Evolutionary conservation across 305 asterid species (phyloP), one percentile per base, ranked within the genome.

Genomic region (Fraxinus albicans): DNA sequence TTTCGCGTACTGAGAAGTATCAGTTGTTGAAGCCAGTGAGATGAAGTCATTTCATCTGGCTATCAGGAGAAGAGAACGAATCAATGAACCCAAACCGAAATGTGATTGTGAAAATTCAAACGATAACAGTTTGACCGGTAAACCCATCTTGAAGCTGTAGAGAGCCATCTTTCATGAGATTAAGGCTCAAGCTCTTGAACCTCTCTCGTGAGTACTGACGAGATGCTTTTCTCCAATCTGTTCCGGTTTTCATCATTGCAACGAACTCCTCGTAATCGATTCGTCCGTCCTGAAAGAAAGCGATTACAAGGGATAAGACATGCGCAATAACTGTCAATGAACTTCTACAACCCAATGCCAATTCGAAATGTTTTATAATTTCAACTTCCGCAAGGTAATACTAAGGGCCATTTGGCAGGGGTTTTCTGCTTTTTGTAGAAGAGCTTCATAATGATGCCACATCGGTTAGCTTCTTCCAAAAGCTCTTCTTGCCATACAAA

Each of bases 121-220:
- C 99, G 2, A 87, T 60, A 47, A 91, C 96, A 34, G 93, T 88
- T 84, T 94, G 94, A 79, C 99, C 97, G 0, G 94, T 95, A 83
- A 93, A 82, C 40, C 95, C 98, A 86, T 94, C 99, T 81, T 94
- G 92, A 79, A 95, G 97, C 88, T 91, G 99, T 84, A 95, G 81
- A 63, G 99, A 95, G 12, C 98, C 99, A 83, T 95, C 99, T 88
- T 90, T 95, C 99, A 95, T 95, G 76, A 95, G 94, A 85, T 94
- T 95, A 77, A 95, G 91, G 88, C 99, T 95, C 86, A 95, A 88
- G 86, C 98, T 95, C 89, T 95, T 95, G 88, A 95, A 95, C 86
- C 99, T 89, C 86, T 95, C 99, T 85, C 98, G 89, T 15, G 98
- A 95, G 83, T 95, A 95, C 79, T 95, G 98, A 17, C 98, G 88